Conservation (phyloP, 306 rosid genomes). For the Quercus wislizeni region DNA sequence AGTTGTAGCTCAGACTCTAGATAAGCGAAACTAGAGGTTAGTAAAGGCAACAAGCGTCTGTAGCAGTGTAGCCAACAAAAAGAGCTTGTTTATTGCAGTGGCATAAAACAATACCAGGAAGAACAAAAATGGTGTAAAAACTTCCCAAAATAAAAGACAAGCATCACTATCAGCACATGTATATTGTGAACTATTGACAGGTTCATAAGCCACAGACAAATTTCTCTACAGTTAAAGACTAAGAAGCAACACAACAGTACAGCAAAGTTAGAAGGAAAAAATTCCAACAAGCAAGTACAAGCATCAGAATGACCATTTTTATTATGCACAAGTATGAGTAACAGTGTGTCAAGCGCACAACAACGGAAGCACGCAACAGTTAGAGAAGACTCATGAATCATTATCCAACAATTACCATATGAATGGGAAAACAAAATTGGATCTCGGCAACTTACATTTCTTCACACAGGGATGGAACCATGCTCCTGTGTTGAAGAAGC, state of each 20-base stretch:
- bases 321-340: not conserved
- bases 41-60: not conserved
- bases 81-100: not conserved
- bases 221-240: not conserved
- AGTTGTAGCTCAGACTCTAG: not conserved
- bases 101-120: not conserved
- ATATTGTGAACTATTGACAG: not conserved
- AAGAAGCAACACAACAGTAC: not conserved
- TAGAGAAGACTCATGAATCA: not conserved
- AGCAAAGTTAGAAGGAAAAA: not conserved
- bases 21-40: not conserved
- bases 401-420: not conserved
- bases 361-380: not conserved
- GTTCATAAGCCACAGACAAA: not conserved
- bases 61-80: not conserved
- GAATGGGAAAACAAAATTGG: not conserved
- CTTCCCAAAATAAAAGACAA: not conserved
- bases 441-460: slow-evolving; percentile 44
- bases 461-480: slow-evolving; percentile 23
- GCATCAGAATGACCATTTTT: not conserved
- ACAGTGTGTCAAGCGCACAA: not conserved
- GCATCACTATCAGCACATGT: not conserved
- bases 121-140: not conserved
- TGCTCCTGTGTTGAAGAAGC: slow-evolving; percentile 40
- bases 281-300: not conserved